Evolutionary conservation across 305 asterid genomes (phyloP).

Genomic region (Striga hermonthica): DNA sequence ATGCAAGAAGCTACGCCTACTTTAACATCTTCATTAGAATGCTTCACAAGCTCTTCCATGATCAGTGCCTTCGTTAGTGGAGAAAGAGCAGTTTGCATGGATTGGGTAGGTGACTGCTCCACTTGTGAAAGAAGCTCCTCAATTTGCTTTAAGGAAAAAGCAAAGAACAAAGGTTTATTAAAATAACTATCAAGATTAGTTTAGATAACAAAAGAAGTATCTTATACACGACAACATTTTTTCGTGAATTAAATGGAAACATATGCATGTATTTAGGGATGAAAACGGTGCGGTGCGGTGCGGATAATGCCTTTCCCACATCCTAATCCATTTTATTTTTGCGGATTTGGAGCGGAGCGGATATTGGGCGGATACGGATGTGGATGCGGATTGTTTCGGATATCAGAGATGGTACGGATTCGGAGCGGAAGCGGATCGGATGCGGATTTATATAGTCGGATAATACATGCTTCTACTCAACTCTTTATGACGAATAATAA

Average conservation of each 20-base stretch:
- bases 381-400: too few relatives aligned
- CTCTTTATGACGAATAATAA: too few relatives aligned
- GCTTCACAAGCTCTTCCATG: constrained; percentile 57
- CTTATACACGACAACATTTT: constrained; percentile 16
- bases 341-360: too few relatives aligned
- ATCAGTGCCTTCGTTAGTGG: constrained; percentile 62
- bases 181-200: constrained; percentile 4
- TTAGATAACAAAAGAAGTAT: constrained; percentile 11
- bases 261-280: too few relatives aligned
- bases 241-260: constrained; percentile 6
- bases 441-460: too few relatives aligned
- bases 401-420: too few relatives aligned
- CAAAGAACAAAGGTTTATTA: constrained; percentile 15
- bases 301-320: too few relatives aligned
- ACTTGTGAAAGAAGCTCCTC: constrained; percentile 63
- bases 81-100: constrained; percentile 66
- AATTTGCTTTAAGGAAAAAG: constrained; percentile 43
- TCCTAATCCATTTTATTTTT: too few relatives aligned
- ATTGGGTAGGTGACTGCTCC: constrained; percentile 84
- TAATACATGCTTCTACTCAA: too few relatives aligned
- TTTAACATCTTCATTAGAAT: constrained; percentile 72
- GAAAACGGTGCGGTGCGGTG: too few relatives aligned
- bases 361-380: too few relatives aligned
- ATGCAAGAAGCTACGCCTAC: constrained; percentile 90
- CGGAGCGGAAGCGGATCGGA: too few relatives aligned